These are phyloP conservation scores for Thraustochytrium striatum DNA, from an alignment of 352 stramenopile species.

Conservation along the genomic window DNA sequence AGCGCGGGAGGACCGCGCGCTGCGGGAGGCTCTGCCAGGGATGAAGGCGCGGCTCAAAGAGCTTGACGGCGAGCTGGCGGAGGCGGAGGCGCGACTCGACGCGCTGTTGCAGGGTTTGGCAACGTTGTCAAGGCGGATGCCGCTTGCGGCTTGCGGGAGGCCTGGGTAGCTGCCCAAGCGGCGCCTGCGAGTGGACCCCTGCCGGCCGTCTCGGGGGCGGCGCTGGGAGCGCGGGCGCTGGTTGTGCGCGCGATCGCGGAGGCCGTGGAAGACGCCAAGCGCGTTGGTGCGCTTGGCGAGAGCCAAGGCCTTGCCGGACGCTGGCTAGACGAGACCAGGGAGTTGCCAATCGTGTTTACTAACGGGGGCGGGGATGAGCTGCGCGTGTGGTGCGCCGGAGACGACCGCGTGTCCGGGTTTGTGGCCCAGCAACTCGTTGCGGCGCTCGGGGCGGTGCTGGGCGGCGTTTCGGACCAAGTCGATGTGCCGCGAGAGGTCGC, in stretches of 20 bases:
- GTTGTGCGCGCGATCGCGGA: too few species aligned
- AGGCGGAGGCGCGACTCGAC: background rate
- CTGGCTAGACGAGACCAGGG: slow-evolving; percentile 10
- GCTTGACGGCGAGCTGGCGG: background rate
- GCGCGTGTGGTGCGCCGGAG: background rate
- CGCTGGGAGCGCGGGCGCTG: background rate
- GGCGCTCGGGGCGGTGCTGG: background rate
- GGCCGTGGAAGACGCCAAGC: background rate
- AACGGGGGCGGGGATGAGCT: background rate
- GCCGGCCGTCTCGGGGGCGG: too few species aligned
- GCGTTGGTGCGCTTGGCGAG: background rate
- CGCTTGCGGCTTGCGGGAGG: background rate
- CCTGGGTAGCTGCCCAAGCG: background rate
- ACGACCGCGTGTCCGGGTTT: background rate
- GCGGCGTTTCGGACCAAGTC: background rate
- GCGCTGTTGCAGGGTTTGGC: background rate
- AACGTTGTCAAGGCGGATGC: background rate
- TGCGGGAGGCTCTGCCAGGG: background rate
- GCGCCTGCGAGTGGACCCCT: background rate
- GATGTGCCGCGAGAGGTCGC: background rate
- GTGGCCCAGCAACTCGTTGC: background rate
- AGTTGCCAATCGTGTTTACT: background rate
- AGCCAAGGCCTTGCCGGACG: background rate
- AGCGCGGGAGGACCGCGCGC: background rate
- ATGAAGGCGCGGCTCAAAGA: background rate